Evolutionary conservation across 495 filamentous ascomycete genomes (phyloP).

Genomic region (Penicillium verhagenii): DNA sequence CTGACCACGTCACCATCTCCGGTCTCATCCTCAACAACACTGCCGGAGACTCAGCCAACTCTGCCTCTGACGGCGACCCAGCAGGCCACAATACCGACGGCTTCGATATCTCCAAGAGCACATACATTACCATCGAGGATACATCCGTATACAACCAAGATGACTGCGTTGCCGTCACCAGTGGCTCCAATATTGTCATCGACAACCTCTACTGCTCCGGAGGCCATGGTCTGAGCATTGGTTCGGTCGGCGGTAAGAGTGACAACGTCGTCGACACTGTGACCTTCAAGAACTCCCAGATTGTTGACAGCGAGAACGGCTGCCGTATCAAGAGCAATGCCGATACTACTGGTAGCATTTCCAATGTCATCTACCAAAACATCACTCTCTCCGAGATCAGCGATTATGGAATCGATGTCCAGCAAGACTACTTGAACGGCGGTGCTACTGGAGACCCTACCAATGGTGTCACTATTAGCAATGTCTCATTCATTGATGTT

Average conservation of each 20-base stretch:
- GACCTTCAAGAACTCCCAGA: slow-evolving; percentile 45
- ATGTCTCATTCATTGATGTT: slow-evolving; percentile 7
- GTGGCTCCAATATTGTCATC: slow-evolving; percentile 43
- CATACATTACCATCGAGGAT: slow-evolving; percentile 50
- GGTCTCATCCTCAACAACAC: slow-evolving; percentile 60
- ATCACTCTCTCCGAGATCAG: slow-evolving; percentile 26
- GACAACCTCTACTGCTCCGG: slow-evolving; percentile 49
- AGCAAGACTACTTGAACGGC: slow-evolving; percentile 65
- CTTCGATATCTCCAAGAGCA: slow-evolving; percentile 58
- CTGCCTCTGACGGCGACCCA: slow-evolving; percentile 37
- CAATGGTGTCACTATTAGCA: slow-evolving; percentile 45
- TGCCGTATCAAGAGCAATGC: slow-evolving; percentile 28
- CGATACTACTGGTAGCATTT: slow-evolving; percentile 26
- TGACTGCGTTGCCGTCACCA: slow-evolving; percentile 65
- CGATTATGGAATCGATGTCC: slow-evolving; percentile 57
- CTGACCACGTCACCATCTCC: slow-evolving; percentile 47
- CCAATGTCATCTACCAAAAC: slow-evolving; percentile 19
- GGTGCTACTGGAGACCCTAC: slow-evolving; percentile 53
- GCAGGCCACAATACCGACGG: slow-evolving; percentile 65
- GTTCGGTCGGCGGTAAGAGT: slow-evolving; percentile 57
- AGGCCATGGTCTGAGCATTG: slow-evolving; percentile 61
- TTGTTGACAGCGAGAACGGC: slow-evolving; percentile 49
- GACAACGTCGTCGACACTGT: slow-evolving; percentile 57
- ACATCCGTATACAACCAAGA: slow-evolving; percentile 62
- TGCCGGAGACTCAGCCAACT: slow-evolving; percentile 44